Percentiles rank a stretch among this genome's conserved stretches.
These are phyloP conservation scores for Coleophoma crateriformis DNA, from an alignment of 2,329 filamentous ascomycete genomes.

Conservation along the genomic window DNA sequence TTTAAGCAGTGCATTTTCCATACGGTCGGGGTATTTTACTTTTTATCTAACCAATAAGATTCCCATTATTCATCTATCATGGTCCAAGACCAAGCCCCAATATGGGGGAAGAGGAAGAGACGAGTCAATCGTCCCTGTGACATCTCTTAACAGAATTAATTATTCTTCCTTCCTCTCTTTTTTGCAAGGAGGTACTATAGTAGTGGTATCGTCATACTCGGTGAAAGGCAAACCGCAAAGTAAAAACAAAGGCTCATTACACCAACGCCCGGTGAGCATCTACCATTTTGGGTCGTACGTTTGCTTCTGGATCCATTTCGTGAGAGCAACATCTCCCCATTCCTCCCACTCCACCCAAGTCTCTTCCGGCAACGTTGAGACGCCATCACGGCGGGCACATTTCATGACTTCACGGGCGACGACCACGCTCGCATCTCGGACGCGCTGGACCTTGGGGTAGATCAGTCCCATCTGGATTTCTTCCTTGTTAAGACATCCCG, in stretches of 20 bases:
- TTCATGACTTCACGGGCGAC: constrained; percentile 93
- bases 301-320: constrained; percentile 51
- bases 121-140: no score
- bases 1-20: no score
- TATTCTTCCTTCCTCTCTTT: no score
- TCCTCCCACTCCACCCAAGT: constrained; percentile 70
- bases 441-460: constrained; percentile 86
- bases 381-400: constrained; percentile 75
- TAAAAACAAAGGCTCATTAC: neutral
- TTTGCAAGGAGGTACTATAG: no score
- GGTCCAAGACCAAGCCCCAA: no score
- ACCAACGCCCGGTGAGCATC: neutral
- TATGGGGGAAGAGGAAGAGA: no score
- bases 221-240: no score
- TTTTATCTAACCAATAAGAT: no score
- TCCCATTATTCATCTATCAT: no score
- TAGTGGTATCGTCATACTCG: no score
- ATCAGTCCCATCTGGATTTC: constrained; percentile 81
- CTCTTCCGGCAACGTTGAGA: constrained; percentile 62
- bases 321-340: constrained; percentile 60
- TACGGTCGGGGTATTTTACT: no score
- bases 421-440: constrained; percentile 80
- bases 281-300: constrained; percentile 50
- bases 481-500: constrained; percentile 70
- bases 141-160: no score